Evolutionary conservation across 257 asterid genomes (phyloP), one percentile per base, ranked within the genome.

Genomic region (Solanum boliviense): DNA sequence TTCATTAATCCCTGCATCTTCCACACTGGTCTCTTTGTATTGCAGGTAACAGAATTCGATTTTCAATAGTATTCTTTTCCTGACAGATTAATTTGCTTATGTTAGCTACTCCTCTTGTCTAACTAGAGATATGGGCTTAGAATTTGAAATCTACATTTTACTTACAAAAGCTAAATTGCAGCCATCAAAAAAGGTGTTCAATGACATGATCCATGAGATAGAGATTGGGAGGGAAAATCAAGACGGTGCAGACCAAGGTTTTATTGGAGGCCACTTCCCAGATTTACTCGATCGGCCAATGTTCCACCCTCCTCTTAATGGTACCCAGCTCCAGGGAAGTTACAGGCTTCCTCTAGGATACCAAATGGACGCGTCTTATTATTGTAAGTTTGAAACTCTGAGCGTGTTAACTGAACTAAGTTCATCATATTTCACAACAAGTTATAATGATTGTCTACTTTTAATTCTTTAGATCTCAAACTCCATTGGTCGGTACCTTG

Each of bases 361-460:
- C 87, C 99, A 96, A 88, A 96, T 96, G 99, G 99, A 96, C 67
- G 99, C 99, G 31, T 94, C 98, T 86, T 96, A 96, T 91, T 96
- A 94, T 32, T 96, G 99, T 96, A 94, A 91, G 98, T 87, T 65
- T 39, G 13, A 48, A 1, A 9, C 71, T 82, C 27, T 20, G 0
- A 29, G 29, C 4, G 1, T 31, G 86, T 82, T 20, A 29, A 10
- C 29, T 82, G 44, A 29, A 48, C 44, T 0, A 18, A 82, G 41
- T 82, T 48, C 60, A 25, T 48, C 86, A 82, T 29, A 29, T 29
- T 82, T 46, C 41, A 29, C 38, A 20, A 25, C 0, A 46, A 29
- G 18, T 48, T 82, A 10, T 82, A 48, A 9, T 31, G 71, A 31
- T 5, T 18, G 29, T 46, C 39, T 48, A 9, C 86, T 29, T 31